Evolutionary conservation across 768 basidiomycete genomes (phyloP).

Genomic region (Lactarius hengduanensis): DNA sequence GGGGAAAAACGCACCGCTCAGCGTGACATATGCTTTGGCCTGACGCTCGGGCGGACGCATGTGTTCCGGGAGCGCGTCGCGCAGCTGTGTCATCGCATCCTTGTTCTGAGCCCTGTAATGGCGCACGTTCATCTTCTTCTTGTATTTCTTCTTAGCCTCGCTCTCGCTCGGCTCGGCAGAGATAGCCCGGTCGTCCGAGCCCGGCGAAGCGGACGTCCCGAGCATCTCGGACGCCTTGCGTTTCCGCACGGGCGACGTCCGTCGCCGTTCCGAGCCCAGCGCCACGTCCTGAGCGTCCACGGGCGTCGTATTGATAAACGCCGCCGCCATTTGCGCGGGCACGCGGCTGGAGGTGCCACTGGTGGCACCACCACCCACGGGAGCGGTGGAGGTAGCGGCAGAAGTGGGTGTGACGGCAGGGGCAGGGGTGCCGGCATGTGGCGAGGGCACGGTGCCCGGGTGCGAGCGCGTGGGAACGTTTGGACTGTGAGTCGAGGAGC

Average conservation of each 20-base stretch:
- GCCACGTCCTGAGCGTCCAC: slow-evolving; percentile 10
- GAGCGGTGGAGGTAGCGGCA: background rate
- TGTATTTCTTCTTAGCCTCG: slow-evolving; percentile 27
- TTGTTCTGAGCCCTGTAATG: slow-evolving; percentile 27
- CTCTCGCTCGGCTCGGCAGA: slow-evolving; percentile 25
- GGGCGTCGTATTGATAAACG: slow-evolving; percentile 20
- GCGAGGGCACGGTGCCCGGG: slow-evolving; percentile 8
- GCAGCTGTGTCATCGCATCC: slow-evolving; percentile 27
- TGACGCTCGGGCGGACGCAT: slow-evolving; percentile 27
- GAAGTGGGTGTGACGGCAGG: background rate
- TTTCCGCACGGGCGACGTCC: slow-evolving; percentile 18
- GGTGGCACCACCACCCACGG: background rate
- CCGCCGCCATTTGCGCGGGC: background rate
- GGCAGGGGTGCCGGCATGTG: background rate
- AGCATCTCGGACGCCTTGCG: slow-evolving; percentile 27
- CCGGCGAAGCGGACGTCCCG: slow-evolving; percentile 16
- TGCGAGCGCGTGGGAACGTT: background rate
- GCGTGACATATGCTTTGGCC: slow-evolving; percentile 23
- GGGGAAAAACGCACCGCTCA: slow-evolving; percentile 21
- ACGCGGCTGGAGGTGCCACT: background rate
- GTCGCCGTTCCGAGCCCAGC: background rate
- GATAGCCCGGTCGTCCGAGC: slow-evolving; percentile 13
- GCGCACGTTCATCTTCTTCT: slow-evolving; percentile 28
- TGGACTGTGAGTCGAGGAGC: slow-evolving; percentile 15
- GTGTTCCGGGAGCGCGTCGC: slow-evolving; percentile 25